Evolutionary conservation across 305 asterid species (phyloP).

Genomic region (Withania somnifera): DNA sequence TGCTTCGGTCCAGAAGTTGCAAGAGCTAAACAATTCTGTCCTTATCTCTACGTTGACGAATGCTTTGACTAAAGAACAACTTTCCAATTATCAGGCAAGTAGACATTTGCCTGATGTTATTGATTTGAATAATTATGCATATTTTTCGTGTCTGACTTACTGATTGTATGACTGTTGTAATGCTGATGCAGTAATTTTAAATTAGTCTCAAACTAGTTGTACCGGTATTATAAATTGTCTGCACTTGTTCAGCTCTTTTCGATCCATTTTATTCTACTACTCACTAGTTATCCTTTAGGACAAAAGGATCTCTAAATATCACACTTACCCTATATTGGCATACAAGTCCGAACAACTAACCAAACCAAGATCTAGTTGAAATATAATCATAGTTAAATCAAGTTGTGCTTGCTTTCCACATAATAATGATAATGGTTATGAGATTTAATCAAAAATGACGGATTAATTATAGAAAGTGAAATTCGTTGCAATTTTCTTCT

Average conservation of each 20-base stretch:
- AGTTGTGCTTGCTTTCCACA: neutral
- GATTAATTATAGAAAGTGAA: neutral
- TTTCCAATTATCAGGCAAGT: constrained; percentile 41
- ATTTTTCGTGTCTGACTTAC: neutral
- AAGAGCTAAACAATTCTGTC: constrained; percentile 47
- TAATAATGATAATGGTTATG: neutral
- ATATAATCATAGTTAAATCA: neutral
- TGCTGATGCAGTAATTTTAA: neutral
- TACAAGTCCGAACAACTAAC: neutral
- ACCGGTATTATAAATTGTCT: neutral
- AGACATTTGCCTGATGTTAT: neutral
- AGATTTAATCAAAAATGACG: neutral
- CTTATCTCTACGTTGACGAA: constrained; percentile 26
- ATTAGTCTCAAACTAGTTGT: neutral
- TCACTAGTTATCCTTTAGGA: neutral
- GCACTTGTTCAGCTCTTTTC: neutral
- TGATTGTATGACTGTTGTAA: neutral
- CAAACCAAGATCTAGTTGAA: neutral
- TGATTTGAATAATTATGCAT: neutral
- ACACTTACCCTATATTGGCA: neutral
- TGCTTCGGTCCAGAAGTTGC: constrained; percentile 41
- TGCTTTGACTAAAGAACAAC: constrained; percentile 34
- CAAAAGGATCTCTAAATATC: neutral
- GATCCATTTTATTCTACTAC: neutral
- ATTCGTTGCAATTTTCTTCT: neutral